Conservation (phyloP, 495 filamentous ascomycete genomes). For the Platismatia glauca region DNA sequence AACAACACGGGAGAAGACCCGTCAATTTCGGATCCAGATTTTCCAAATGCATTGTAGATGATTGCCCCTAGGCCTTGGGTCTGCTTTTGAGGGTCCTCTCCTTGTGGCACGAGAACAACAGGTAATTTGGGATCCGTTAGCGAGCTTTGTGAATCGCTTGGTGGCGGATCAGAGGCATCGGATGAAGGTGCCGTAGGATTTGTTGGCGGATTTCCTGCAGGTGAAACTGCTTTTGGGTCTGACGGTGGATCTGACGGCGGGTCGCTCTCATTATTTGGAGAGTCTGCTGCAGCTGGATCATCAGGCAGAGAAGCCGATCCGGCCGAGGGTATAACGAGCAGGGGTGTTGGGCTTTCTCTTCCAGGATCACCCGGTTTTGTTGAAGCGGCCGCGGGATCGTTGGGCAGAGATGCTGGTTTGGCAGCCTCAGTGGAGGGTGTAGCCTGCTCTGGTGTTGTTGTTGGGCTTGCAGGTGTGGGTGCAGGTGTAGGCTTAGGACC, state of each 20-base stretch:
- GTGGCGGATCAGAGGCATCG: too few relatives aligned
- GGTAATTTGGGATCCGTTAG: too few relatives aligned
- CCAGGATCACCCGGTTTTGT: neutral
- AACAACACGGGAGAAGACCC: neutral
- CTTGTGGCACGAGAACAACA: too few relatives aligned
- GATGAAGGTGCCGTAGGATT: too few relatives aligned
- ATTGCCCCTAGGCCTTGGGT: constrained; percentile 1
- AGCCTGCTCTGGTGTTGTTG: neutral
- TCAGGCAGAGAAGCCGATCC: neutral
- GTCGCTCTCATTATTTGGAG: neutral
- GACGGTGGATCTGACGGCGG: neutral
- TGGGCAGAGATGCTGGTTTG: neutral
- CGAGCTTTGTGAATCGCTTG: too few relatives aligned
- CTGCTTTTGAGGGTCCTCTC: too few relatives aligned
- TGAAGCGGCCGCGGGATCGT: neutral
- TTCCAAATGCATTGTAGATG: constrained; percentile 5
- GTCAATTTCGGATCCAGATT: neutral
- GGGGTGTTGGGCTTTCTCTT: neutral
- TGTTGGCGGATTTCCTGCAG: neutral
- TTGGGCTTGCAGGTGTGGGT: neutral
- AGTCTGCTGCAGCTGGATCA: neutral
- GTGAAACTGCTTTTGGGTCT: neutral
- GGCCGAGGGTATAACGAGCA: neutral
- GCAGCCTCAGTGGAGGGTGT: neutral
- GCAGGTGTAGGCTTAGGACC: neutral